Evolutionary conservation across 2,329 filamentous ascomycete genomes (phyloP).

Genomic region (Fusarium begoniae): DNA sequence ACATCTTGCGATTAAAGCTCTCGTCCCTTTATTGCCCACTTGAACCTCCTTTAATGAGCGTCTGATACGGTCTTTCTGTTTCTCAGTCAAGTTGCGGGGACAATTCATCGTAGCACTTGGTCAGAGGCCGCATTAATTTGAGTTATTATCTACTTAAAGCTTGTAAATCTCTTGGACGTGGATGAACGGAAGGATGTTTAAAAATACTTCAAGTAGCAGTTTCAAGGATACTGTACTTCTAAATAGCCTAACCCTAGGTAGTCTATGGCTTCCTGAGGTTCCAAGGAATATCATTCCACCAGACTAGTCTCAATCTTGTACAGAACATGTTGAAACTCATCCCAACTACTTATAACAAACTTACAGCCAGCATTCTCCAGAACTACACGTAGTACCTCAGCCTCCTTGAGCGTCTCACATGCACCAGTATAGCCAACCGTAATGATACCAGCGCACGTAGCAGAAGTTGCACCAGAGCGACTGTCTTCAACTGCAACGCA

Average conservation of each 20-base stretch:
- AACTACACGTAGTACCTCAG: not conserved
- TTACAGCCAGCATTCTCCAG: not conserved
- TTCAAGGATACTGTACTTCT: not conserved
- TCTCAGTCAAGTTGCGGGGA: no score
- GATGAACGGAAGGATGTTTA: not conserved
- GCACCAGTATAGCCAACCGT: not conserved
- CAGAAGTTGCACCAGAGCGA: not conserved
- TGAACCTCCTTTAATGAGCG: no score
- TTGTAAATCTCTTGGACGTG: not conserved
- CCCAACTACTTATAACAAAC: not conserved
- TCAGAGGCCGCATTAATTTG: not conserved
- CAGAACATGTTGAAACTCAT: not conserved
- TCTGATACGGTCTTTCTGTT: no score
- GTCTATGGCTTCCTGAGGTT: fast-evolving
- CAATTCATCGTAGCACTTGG: not conserved
- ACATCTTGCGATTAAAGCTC: not conserved
- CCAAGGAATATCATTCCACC: not conserved
- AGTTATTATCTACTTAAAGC: not conserved
- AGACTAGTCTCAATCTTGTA: not conserved
- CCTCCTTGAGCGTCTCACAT: not conserved
- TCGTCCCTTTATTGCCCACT: not conserved
- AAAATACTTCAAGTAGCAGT: fast-evolving
- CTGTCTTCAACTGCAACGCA: not conserved
- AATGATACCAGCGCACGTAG: fast-evolving
- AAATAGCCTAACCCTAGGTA: not conserved